Base-by-base conservation (phyloP, 352 stramenopile genomes). In the Aphanomyces euteiches region DNA sequence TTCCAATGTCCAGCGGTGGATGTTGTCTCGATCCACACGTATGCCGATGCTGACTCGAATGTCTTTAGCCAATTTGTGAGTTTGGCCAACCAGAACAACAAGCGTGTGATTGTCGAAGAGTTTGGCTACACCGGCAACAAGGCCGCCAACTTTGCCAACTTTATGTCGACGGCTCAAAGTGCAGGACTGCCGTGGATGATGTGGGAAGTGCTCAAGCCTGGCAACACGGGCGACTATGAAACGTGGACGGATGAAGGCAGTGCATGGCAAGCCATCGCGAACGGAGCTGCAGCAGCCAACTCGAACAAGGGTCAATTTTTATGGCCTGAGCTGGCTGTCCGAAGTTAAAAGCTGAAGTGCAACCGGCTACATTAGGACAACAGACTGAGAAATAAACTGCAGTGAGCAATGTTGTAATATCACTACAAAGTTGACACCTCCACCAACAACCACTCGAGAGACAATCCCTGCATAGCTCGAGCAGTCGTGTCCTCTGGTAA, bases 101-200 rank as follows among this genome's bases (percentile, higher is more conserved):
- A 67, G 47, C 59, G 59, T 28, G 59, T 67, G 28, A 58, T 67
- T 36, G 28, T 67, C 47, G 59, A 56, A 56, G 59, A 67, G 47
- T 67, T 67, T 67, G 59, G 59, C 41, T 37, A 37, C n/a, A 36
- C 41, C 28, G 59, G 59, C 2, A 67, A 34, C 47, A 67, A 67
- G 47, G 37, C 28, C n/a, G 54, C 38, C 34, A 41, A 36, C n/a
- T 41, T 67, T n/a, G n/a, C 41, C 28, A 10, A 3, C 28, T 12
- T 7, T 67, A 67, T 36, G 36, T n/a, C 15, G 21, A 63, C 2
- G 59, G 38, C 38, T 41, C 34, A 67, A 67, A 15, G 47, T 28
- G 21, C 17, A 19, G 15, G 59, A 17, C 13, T 67, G 47, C 28
- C 59, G 47, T 67, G 59, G 59, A 67, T 67, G 59, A 28, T 67